phyloP scores from a whole-genome alignment of 129 eudicot genomes.

The Centella asiatica region DNA sequence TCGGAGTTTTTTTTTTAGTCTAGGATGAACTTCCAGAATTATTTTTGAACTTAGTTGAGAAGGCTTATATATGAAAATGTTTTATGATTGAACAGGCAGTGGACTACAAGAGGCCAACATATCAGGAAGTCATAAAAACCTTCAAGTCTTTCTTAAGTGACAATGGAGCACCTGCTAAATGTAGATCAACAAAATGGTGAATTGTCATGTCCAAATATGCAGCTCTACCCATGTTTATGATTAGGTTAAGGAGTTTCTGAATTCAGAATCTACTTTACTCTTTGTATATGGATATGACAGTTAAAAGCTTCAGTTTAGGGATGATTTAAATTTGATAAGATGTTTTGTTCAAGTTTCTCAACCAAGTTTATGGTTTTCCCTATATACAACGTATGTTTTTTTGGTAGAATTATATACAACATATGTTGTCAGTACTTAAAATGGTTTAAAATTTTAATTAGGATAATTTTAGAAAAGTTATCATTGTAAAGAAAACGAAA shows the following conservation, averaged over 20 bases:
- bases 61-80: not conserved
- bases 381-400: not conserved
- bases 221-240: not conserved
- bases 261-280: constrained; percentile 3
- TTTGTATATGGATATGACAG: constrained; percentile 2
- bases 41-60: not conserved
- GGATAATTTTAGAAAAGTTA: not conserved
- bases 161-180: constrained; percentile 58
- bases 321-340: not conserved
- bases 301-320: not conserved
- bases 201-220: constrained; percentile 6
- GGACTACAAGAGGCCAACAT: constrained; percentile 98
- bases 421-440: too few species aligned
- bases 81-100: constrained; percentile 59
- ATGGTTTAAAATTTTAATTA: too few species aligned
- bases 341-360: not conserved
- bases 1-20: not conserved
- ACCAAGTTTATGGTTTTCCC: not conserved
- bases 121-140: constrained; percentile 72
- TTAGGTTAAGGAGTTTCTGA: constrained; percentile 11
- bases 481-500: too few species aligned
- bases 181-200: constrained; percentile 85
- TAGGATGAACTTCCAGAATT: not conserved
- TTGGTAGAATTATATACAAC: too few species aligned
- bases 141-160: constrained; percentile 49